Evolutionary conservation across 345 rosid species (phyloP), one percentile per base, ranked within the genome.

Genomic region (Aquilaria malaccensis): DNA sequence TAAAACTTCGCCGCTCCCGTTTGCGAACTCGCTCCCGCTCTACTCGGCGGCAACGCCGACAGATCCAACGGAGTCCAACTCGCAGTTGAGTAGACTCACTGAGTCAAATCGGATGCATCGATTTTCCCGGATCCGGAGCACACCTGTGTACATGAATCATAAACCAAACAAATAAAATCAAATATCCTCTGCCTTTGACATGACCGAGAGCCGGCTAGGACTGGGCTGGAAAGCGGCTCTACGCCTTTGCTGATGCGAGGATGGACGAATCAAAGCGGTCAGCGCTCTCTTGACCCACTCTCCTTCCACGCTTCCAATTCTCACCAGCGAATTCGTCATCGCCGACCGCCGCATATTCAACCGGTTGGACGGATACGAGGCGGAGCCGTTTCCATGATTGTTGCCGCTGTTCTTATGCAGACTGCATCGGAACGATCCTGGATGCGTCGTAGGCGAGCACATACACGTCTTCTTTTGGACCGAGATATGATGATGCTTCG

Each of bases 241-340:
- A 14, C 98, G 68, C 77, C 59, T 74, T 58, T 84, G 90, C 53
- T 92, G 98, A 60, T 88, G 98, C 3, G 96, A 88, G 0, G 95
- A 92, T 0, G 98, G 98, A 0, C 96, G 70, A 31, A 92, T 92
- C 83, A 92, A 67, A 9, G 94, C 92, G 6, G 96, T 79, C 63
- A 92, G 71, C 14, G 96, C 89, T 78, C 98, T 81, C 56, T 74
- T 83, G 65, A 92, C 84, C 85, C 85, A 85, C 59, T 92, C 98
- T 6, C 98, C 98, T 72, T 92, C 98, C 0, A 91, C 98, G 6
- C 95, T 88, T n/a, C 98, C 96, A 3, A 91, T 91, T 46, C 98
- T 79, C 58, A 91, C 98, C 4, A 91, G 67, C 12, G 95, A 88
- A 65, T 92, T 89, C 63, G 79, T 83, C 98, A 92, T 92, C 45